Conservation (phyloP, 495 filamentous ascomycete species). For the Chaetomium tenue region DNA sequence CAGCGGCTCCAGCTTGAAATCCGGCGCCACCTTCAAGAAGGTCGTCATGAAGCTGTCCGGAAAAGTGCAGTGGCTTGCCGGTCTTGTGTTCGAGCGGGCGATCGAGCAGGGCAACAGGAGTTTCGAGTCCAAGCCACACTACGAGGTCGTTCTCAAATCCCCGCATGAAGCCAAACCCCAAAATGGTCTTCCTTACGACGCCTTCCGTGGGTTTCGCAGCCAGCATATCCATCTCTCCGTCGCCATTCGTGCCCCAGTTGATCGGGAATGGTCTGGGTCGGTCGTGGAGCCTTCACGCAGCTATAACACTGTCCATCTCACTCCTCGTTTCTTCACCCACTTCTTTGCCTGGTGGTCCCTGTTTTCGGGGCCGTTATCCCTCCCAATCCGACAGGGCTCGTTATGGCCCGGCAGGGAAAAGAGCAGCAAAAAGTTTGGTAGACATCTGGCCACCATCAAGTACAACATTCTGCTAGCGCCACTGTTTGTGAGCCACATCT, state of each 20-base stretch:
- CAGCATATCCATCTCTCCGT: slow-evolving; percentile 93
- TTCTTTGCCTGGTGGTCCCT: slow-evolving; percentile 98
- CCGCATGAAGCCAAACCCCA: slow-evolving; percentile 66
- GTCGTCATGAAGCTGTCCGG: slow-evolving; percentile 98
- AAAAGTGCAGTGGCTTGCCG: slow-evolving; percentile 85
- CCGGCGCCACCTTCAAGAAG: slow-evolving; percentile 85
- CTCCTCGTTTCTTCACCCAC: slow-evolving; percentile 93
- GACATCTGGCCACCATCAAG: slow-evolving; percentile 95
- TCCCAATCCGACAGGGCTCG: slow-evolving; percentile 87
- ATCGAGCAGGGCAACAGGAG: slow-evolving; percentile 61
- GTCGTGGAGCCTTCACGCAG: slow-evolving; percentile 72
- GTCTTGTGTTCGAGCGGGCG: slow-evolving; percentile 87
- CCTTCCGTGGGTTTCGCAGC: slow-evolving; percentile 89
- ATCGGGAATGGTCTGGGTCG: slow-evolving; percentile 73
- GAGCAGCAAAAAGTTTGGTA: slow-evolving; percentile 96
- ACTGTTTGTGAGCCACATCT: slow-evolving; percentile 91
- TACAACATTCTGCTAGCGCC: slow-evolving; percentile 92
- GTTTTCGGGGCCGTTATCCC: slow-evolving; percentile 90
- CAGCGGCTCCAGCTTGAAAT: slow-evolving; percentile 64
- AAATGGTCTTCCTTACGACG: slow-evolving; percentile 69
- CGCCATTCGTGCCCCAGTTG: slow-evolving; percentile 77
- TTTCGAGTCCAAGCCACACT: slow-evolving; percentile 88
- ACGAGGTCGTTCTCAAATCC: slow-evolving; percentile 81
- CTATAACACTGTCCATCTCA: slow-evolving; percentile 93
- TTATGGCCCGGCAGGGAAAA: slow-evolving; percentile 91